These are phyloP conservation scores for Aspergillus pseudonomiae DNA, from an alignment of 2,329 filamentous ascomycete species.

Conservation along the genomic window DNA sequence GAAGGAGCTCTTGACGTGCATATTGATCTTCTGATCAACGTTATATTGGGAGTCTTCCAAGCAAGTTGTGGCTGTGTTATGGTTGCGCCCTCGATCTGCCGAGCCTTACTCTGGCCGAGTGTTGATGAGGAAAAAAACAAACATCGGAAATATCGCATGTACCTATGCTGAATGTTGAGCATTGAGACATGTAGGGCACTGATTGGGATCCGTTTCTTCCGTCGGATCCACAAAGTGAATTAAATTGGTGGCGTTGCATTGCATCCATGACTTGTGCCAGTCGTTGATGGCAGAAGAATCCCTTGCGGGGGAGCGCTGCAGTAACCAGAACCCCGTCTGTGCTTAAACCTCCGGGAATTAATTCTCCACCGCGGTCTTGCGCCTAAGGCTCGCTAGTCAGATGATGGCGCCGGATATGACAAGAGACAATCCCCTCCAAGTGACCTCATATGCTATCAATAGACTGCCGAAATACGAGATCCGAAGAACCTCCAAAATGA, in stretches of 20 bases:
- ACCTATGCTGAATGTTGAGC: neutral
- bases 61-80: neutral
- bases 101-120: neutral
- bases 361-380: neutral
- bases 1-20: neutral
- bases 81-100: no score
- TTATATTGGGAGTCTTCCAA: neutral
- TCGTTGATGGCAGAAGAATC: neutral
- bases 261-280: neutral
- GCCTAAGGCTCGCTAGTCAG: neutral
- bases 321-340: neutral
- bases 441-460: conserved; percentile 13
- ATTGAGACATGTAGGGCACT: neutral
- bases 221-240: neutral
- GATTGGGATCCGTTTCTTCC: conserved; percentile 1
- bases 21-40: neutral
- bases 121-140: neutral
- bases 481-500: neutral
- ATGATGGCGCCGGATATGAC: neutral
- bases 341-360: neutral
- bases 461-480: conserved; percentile 7
- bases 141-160: neutral
- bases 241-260: neutral
- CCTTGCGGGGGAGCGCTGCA: neutral
- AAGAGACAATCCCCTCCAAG: neutral